Evolutionary conservation across 257 asterid genomes (phyloP).

Genomic region (Capsicum pubescens): DNA sequence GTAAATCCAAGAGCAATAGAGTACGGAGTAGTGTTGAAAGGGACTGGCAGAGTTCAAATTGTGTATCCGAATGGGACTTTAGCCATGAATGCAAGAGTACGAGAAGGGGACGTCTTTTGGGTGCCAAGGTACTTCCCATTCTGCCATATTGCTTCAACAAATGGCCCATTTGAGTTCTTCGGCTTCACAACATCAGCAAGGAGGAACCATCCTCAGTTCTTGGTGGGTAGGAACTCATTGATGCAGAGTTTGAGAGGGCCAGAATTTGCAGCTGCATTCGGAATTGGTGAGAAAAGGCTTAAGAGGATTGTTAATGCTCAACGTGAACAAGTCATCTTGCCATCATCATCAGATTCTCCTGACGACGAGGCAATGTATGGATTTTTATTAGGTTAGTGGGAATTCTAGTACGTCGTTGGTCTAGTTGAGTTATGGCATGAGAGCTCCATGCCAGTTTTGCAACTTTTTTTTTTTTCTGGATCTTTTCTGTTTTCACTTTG

Average conservation of each 20-base stretch:
- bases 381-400: not conserved
- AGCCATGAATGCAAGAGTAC: conserved; percentile 75
- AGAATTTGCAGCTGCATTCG: conserved; percentile 72
- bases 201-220: conserved; percentile 75
- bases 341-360: conserved; percentile 56
- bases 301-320: conserved; percentile 52
- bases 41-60: conserved; percentile 63
- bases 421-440: conserved; percentile 11
- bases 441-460: not conserved
- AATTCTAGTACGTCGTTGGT: not conserved
- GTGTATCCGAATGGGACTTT: conserved; percentile 76
- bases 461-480: not conserved
- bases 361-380: conserved; percentile 37
- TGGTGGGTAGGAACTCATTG: conserved; percentile 66
- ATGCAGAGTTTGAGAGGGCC: conserved; percentile 60
- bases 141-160: conserved; percentile 84
- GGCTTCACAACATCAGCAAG: conserved; percentile 82
- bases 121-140: conserved; percentile 78
- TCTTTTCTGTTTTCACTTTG: not conserved
- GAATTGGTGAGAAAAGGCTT: conserved; percentile 59
- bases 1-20: conserved; percentile 76
- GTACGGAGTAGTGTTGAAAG: conserved; percentile 68
- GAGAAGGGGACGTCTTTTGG: conserved; percentile 75
- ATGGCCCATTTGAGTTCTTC: conserved; percentile 80
- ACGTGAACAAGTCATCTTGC: conserved; percentile 55